Conservation (phyloP, 139 green algal genomes). For the Asterochloris sp. region DNA sequence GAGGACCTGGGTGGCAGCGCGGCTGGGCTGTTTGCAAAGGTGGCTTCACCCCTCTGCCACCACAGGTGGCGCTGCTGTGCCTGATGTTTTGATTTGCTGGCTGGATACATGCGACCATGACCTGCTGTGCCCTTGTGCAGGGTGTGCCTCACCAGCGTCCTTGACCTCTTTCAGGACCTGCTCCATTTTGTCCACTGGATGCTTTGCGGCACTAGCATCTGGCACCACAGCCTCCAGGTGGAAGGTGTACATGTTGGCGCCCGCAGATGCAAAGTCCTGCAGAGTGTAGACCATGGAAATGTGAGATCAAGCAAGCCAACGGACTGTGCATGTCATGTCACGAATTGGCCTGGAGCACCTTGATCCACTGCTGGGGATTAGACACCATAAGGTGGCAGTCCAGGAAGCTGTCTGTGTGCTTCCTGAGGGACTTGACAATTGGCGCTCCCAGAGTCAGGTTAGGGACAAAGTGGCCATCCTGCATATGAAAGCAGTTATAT, state of each 20-base stretch:
- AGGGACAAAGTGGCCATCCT: slow-evolving; percentile 90
- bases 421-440: slow-evolving; percentile 76
- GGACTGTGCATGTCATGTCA: background rate
- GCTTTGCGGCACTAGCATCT: slow-evolving; percentile 21
- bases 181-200: slow-evolving; percentile 1
- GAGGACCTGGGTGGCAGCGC: too few relatives aligned
- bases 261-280: slow-evolving; percentile 66
- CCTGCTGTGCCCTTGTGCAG: background rate
- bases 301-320: background rate
- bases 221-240: slow-evolving; percentile 73
- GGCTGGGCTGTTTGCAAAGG: too few relatives aligned
- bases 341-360: background rate
- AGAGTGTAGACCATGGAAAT: slow-evolving; percentile 40
- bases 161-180: slow-evolving; percentile 21
- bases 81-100: too few relatives aligned
- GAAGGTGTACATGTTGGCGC: slow-evolving; percentile 89
- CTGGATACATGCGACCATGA: background rate
- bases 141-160: background rate
- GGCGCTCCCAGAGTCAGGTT: slow-evolving; percentile 92
- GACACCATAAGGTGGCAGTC: slow-evolving; percentile 82
- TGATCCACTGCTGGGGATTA: slow-evolving; percentile 65
- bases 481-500: slow-evolving; percentile 1
- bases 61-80: too few relatives aligned
- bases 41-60: too few relatives aligned
- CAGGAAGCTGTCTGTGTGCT: slow-evolving; percentile 79